Evolutionary conservation across 2,329 filamentous ascomycete species (phyloP).

Genomic region (Fusarium nisikadoi): DNA sequence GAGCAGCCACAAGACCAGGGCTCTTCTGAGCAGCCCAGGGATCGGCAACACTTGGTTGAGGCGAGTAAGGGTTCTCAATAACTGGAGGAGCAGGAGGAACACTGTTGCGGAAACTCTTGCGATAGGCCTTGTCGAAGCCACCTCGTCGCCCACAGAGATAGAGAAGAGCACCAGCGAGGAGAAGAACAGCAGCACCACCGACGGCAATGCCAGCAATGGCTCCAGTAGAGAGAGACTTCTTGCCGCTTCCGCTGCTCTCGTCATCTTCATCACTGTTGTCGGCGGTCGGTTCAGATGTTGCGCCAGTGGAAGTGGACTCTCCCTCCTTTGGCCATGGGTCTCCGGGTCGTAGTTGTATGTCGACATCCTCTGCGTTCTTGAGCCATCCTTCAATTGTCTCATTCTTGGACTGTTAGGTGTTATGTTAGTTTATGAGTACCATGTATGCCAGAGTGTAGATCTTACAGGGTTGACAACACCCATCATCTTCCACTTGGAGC

Average conservation of each 20-base stretch:
- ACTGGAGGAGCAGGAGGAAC: slow-evolving; percentile 21
- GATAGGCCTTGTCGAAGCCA: slow-evolving; percentile 45
- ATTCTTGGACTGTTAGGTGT: slow-evolving; percentile 54
- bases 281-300: slow-evolving; percentile 1
- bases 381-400: slow-evolving; percentile 61
- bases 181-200: slow-evolving; percentile 58
- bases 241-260: slow-evolving; percentile 1
- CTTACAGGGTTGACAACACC: slow-evolving; percentile 77
- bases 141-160: slow-evolving; percentile 58
- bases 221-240: slow-evolving; percentile 49
- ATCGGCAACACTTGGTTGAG: slow-evolving; percentile 24
- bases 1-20: slow-evolving; percentile 40
- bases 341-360: slow-evolving; percentile 65
- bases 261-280: slow-evolving; percentile 1
- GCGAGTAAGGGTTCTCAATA: slow-evolving; percentile 32
- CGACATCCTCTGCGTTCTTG: slow-evolving; percentile 58
- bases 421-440: slow-evolving; percentile 2
- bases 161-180: slow-evolving; percentile 57
- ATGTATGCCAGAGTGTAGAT: background rate
- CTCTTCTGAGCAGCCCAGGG: slow-evolving; percentile 38
- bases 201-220: slow-evolving; percentile 70
- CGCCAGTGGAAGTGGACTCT: slow-evolving; percentile 33
- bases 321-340: slow-evolving; percentile 64
- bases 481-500: slow-evolving; percentile 74
- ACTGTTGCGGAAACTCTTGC: slow-evolving; percentile 40